phyloP scores from a whole-genome alignment of 306 rosid genomes.

The Hippophae gyantsensis region DNA sequence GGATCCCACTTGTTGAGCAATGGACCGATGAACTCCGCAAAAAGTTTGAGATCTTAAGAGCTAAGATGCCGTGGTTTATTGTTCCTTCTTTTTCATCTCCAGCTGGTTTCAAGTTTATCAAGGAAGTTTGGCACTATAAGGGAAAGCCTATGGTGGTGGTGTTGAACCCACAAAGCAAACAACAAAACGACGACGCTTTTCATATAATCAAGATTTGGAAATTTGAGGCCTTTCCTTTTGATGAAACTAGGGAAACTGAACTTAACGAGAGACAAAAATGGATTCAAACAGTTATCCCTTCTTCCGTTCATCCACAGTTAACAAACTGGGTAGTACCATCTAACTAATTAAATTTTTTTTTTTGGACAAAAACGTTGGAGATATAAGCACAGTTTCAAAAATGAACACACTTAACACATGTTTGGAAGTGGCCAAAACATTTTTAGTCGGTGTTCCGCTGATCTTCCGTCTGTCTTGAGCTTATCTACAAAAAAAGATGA shows the following conservation, averaged over 20 bases:
- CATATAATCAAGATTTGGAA: background rate
- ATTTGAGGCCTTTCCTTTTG: background rate
- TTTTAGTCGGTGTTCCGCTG: too few species aligned
- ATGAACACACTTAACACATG: too few species aligned
- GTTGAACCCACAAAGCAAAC: background rate
- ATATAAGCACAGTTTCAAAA: too few species aligned
- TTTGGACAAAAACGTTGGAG: too few species aligned
- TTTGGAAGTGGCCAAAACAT: too few species aligned
- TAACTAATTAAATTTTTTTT: too few species aligned
- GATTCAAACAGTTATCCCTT: background rate
- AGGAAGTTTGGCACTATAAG: background rate
- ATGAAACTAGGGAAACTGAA: background rate
- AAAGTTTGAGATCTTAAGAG: background rate
- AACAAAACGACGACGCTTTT: background rate
- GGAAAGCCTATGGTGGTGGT: background rate
- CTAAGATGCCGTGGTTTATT: background rate
- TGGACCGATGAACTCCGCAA: background rate
- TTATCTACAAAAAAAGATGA: too few species aligned
- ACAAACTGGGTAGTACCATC: too few species aligned
- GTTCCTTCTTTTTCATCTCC: background rate
- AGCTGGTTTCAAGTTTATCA: background rate
- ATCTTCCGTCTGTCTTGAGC: too few species aligned
- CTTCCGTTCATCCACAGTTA: background rate
- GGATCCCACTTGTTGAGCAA: background rate
- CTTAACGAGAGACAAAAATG: background rate